These are phyloP conservation scores for Stemphylium beticola DNA, from an alignment of 2,329 filamentous ascomycete genomes.

Conservation along the genomic window DNA sequence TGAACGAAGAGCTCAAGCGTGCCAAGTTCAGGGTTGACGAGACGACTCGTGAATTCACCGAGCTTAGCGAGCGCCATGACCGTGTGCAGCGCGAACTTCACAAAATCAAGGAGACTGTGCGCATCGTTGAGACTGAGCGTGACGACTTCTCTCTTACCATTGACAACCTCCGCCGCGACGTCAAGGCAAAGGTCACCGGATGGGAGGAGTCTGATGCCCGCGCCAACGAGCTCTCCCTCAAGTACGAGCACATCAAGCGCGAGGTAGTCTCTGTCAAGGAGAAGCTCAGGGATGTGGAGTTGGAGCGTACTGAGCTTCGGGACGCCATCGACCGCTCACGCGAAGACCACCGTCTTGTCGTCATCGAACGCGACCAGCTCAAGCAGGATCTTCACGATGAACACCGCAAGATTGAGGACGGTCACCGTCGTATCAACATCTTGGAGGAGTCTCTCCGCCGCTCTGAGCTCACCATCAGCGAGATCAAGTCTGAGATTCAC, in stretches of 20 bases:
- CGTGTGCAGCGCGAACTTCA: conserved; percentile 28
- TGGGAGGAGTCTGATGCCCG: conserved; percentile 33
- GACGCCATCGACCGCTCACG: conserved; percentile 23
- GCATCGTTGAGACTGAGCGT: conserved; percentile 26
- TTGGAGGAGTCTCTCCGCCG: conserved; percentile 32
- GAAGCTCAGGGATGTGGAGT: conserved; percentile 26
- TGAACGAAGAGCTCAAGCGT: conserved; percentile 33
- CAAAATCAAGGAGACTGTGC: conserved; percentile 30
- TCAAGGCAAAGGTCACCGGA: conserved; percentile 25
- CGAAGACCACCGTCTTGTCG: conserved; percentile 28
- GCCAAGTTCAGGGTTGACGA: conserved; percentile 27
- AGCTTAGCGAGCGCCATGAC: conserved; percentile 31
- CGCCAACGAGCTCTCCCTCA: conserved; percentile 24
- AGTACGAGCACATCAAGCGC: conserved; percentile 33
- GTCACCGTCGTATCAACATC: conserved; percentile 22
- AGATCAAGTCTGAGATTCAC: conserved; percentile 22
- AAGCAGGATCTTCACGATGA: conserved; percentile 31
- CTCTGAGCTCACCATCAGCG: conserved; percentile 20
- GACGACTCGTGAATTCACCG: conserved; percentile 26
- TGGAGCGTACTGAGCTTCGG: conserved; percentile 26
- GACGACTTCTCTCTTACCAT: conserved; percentile 30
- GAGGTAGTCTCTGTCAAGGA: conserved; percentile 33
- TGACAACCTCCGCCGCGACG: conserved; percentile 28
- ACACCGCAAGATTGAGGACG: conserved; percentile 21
- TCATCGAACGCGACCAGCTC: conserved; percentile 32